A percentile compares a stretch with the other conserved stretches of the same genome.
These are phyloP conservation scores for Pseudoperonospora humuli DNA, from an alignment of 352 stramenopile genomes.

Conservation along the genomic window DNA sequence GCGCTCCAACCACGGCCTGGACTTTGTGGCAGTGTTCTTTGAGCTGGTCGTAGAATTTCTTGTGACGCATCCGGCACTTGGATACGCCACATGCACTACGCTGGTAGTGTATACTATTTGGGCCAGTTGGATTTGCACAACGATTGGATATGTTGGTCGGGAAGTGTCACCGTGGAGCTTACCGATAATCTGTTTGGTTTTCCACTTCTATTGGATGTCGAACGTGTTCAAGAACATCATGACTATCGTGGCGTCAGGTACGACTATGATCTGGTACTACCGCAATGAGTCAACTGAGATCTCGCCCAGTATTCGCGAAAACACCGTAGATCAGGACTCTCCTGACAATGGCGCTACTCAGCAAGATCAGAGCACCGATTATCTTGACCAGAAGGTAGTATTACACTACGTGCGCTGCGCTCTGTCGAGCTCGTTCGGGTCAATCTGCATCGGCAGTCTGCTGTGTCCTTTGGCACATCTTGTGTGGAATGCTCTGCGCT, in stretches of 20 bases:
- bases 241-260: constrained; percentile 66
- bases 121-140: constrained; percentile 71
- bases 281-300: constrained; percentile 58
- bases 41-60: constrained; percentile 73
- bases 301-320: constrained; percentile 32
- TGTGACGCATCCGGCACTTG: constrained; percentile 45
- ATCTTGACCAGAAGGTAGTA: constrained; percentile 48
- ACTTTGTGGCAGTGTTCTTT: constrained; percentile 82
- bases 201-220: constrained; percentile 86
- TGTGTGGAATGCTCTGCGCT: constrained; percentile 70
- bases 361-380: constrained; percentile 7
- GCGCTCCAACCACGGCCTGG: constrained; percentile 53
- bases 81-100: constrained; percentile 35
- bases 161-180: constrained; percentile 60
- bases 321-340: constrained; percentile 33
- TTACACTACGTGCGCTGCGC: constrained; percentile 58
- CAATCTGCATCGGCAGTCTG: constrained; percentile 78
- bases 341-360: constrained; percentile 12
- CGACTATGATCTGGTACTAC: constrained; percentile 85
- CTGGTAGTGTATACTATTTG: constrained; percentile 68
- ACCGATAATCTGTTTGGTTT: constrained; percentile 62
- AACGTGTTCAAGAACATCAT: constrained; percentile 83
- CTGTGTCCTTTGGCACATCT: constrained; percentile 69
- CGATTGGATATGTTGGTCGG: constrained; percentile 57
- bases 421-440: constrained; percentile 69